These are phyloP conservation scores for Candida labiduridarum DNA, from an alignment of 1,139 yeast genomes.

Conservation along the genomic window DNA sequence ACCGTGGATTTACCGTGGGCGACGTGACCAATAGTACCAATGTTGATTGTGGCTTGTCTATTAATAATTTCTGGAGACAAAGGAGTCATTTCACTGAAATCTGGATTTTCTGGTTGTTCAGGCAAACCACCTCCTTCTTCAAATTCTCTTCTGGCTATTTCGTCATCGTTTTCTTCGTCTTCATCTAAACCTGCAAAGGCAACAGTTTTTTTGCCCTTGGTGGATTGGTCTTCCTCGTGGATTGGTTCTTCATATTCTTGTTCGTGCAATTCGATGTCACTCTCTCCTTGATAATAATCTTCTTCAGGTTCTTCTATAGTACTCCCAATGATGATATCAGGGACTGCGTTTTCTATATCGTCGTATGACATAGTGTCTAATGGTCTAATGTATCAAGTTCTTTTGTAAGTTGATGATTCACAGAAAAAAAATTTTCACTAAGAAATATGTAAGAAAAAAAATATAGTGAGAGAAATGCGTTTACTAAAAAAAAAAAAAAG, in stretches of 20 bases:
- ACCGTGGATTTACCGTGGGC: constrained; percentile 96
- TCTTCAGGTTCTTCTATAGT: constrained; percentile 43
- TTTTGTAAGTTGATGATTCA: neutral
- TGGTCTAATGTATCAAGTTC: neutral
- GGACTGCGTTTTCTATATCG: constrained; percentile 84
- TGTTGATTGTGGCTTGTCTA: constrained; percentile 98
- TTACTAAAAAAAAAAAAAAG: constrained; percentile 2
- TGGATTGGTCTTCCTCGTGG: constrained; percentile 24
- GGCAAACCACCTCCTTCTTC: constrained; percentile 99
- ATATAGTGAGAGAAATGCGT: neutral
- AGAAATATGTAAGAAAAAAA: constrained; percentile 3
- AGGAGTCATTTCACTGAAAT: constrained; percentile 77
- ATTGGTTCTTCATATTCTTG: constrained; percentile 28
- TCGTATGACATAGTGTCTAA: constrained; percentile 44
- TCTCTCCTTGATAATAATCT: constrained; percentile 46
- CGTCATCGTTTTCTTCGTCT: constrained; percentile 64
- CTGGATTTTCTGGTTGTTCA: constrained; percentile 90
- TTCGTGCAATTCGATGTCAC: constrained; percentile 54
- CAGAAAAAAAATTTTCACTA: constrained; percentile 10
- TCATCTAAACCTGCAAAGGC: constrained; percentile 79
- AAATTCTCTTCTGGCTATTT: constrained; percentile 73
- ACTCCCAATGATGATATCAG: constrained; percentile 85
- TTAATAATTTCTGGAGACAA: constrained; percentile 92
- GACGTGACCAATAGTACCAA: constrained; percentile 99
- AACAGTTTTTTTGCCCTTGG: constrained; percentile 70